Evolutionary conservation across 371 early-diverging fungal genomes (phyloP), one percentile per base, ranked within the genome.

Genomic region (Mortierella sp.): DNA sequence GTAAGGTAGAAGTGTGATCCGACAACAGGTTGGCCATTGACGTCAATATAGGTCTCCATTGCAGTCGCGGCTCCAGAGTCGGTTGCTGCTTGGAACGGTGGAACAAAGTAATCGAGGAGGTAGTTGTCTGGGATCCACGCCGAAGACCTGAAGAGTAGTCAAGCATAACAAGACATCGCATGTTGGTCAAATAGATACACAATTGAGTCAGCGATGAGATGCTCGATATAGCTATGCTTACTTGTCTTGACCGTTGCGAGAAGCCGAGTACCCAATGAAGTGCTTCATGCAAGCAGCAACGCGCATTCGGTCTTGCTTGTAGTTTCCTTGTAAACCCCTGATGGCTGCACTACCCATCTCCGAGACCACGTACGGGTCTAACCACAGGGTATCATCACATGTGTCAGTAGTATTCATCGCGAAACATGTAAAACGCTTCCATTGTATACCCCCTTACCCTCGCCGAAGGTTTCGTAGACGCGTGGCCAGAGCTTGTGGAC

Each of bases 401-500:
- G 7, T 39, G 14, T 39, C n/a, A n/a, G n/a, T n/a, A n/a, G n/a
- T n/a, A n/a, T n/a, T n/a, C n/a, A n/a, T n/a, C n/a, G n/a, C n/a
- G n/a, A n/a, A n/a, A n/a, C n/a, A n/a, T n/a, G n/a, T n/a, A n/a
- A n/a, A n/a, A n/a, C n/a, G n/a, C n/a, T n/a, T n/a, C n/a, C n/a
- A n/a, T 28, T 48, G 16, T 17, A 12, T 48, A 7, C 6, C 21
- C 14, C 21, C 27, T 28, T 44, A 63, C 74, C 72, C 62, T 76
- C 80, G 16, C 85, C 85, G 73, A 84, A 83, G 54, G 80, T 80
- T 54, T 91, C 90, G 63, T 86, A 91, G 1, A 85, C 85, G 14
- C 91, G 84, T 2, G 90, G 83, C 91, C 91, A 91, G 54, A 86
- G 84, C 74, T 90, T 90, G 54, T 84, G 86, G 22, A 85, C 85